These are phyloP conservation scores for Vachellia pachyceras DNA, from an alignment of 306 rosid genomes.

Conservation along the genomic window DNA sequence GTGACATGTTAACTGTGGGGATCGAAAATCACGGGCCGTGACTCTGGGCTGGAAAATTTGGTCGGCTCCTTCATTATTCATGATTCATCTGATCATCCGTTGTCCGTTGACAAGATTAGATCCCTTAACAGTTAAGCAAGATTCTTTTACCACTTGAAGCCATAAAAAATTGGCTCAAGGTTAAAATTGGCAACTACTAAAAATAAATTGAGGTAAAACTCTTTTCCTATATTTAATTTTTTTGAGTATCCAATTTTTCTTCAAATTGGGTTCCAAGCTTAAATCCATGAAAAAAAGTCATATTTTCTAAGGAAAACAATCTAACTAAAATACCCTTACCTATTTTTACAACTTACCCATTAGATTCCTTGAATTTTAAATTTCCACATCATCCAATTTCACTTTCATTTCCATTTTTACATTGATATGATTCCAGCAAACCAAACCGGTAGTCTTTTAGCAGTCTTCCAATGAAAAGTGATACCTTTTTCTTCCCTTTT, in stretches of 20 bases:
- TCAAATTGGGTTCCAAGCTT: not conserved
- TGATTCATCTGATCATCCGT: not conserved
- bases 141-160: not conserved
- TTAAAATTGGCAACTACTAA: too few species aligned
- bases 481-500: too few species aligned
- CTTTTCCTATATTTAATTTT: too few species aligned
- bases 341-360: too few species aligned
- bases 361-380: too few species aligned
- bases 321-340: too few species aligned
- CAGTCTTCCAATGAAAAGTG: too few species aligned
- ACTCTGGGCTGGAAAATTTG: constrained; percentile 3
- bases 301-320: too few species aligned
- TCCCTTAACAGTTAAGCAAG: not conserved
- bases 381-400: not conserved
- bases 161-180: not conserved
- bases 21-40: constrained; percentile 35
- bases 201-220: too few species aligned
- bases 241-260: not conserved
- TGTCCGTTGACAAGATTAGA: not conserved
- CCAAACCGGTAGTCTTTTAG: not conserved
- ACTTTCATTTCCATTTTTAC: not conserved
- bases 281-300: too few species aligned
- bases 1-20: not conserved
- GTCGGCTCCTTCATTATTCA: not conserved
- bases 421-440: not conserved